Percentiles rank a stretch among this genome's conserved stretches.
These are phyloP conservation scores for Trifolium pratense DNA, from an alignment of 306 rosid genomes.

Conservation along the genomic window DNA sequence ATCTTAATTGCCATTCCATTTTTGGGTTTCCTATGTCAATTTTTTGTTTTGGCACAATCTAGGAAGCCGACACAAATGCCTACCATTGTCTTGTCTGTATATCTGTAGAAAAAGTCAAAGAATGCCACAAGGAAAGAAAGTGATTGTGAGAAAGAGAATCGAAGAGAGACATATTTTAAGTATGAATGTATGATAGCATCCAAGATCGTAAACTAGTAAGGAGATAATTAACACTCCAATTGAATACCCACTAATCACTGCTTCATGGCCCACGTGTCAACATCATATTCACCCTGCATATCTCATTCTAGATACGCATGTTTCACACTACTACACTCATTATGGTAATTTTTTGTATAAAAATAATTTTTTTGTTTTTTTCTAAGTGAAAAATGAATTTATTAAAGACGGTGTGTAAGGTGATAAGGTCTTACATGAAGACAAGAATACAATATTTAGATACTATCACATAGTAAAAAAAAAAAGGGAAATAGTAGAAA, in stretches of 20 bases:
- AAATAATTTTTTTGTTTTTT: no score
- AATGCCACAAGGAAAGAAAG: constrained; percentile 46
- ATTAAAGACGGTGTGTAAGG: no score
- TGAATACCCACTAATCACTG: constrained; percentile 55
- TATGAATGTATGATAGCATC: constrained; percentile 28
- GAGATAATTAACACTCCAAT: constrained; percentile 33
- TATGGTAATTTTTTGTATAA: no score
- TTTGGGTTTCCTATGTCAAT: constrained; percentile 15
- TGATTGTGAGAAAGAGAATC: background rate
- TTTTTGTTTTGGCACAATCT: constrained; percentile 34
- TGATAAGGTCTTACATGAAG: no score
- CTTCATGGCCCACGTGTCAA: constrained; percentile 74
- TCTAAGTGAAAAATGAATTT: no score
- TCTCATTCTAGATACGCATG: constrained; percentile 71
- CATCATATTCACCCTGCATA: constrained; percentile 57
- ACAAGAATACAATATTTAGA: no score
- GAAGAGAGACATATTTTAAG: background rate
- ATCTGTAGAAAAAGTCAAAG: constrained; percentile 55
- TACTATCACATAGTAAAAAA: no score
- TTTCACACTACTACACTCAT: constrained; percentile 30
- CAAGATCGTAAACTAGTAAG: constrained; percentile 39
- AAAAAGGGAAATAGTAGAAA: no score
- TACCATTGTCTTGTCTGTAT: constrained; percentile 29
- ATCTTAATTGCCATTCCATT: background rate
- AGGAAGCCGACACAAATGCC: constrained; percentile 58